Evolutionary conservation across 1,139 yeast species (phyloP).

Genomic region (Hyphopichia burtonii): DNA sequence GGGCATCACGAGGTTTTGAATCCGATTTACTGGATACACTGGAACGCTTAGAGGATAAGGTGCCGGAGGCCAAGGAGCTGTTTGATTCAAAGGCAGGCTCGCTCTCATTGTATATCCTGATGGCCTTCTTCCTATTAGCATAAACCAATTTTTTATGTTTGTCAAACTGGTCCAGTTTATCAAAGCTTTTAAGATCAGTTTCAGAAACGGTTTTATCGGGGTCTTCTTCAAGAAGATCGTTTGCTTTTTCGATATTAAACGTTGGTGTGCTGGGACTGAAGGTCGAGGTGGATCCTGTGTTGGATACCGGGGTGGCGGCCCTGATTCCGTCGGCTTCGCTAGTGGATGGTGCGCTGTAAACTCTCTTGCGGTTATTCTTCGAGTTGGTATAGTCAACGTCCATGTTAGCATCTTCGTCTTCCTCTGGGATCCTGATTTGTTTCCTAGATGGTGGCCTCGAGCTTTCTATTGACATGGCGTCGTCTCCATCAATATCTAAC

Average conservation of each 20-base stretch:
- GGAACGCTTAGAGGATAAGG: neutral
- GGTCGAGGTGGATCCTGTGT: neutral
- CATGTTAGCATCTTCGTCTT: constrained; percentile 4
- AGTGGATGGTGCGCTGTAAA: neutral
- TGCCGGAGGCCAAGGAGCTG: too few relatives aligned
- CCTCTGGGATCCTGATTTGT: neutral
- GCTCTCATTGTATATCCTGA: neutral
- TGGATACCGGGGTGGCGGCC: neutral
- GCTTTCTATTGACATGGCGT: constrained; percentile 17
- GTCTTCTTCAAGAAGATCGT: neutral
- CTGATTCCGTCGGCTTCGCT: neutral
- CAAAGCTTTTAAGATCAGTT: neutral
- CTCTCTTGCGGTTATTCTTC: constrained; percentile 1
- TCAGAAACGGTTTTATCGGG: neutral
- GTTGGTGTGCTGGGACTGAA: constrained; percentile 1
- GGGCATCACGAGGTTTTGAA: neutral
- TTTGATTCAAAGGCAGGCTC: neutral
- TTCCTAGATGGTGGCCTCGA: constrained; percentile 3
- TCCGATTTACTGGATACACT: neutral
- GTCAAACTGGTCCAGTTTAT: neutral
- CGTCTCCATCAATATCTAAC: constrained; percentile 13
- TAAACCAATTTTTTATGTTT: constrained; percentile 1
- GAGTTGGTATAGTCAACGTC: neutral
- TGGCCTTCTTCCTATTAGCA: constrained; percentile 3
- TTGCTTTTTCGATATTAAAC: neutral